These are phyloP conservation scores for Rhynchospora tenuis DNA, from an alignment of 176 grass and related monocot species.

Conservation along the genomic window DNA sequence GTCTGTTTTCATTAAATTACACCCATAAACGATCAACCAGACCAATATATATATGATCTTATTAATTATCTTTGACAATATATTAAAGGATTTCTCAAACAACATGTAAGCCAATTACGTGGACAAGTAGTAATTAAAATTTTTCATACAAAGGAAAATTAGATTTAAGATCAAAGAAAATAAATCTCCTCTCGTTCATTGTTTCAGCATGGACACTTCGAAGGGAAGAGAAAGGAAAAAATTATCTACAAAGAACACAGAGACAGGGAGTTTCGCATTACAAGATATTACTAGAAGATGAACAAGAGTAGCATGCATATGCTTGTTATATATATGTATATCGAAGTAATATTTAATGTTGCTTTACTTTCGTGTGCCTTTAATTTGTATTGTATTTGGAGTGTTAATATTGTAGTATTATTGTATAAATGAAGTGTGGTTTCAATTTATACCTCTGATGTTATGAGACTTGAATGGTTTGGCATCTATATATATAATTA, in stretches of 20 bases:
- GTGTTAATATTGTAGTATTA: neutral
- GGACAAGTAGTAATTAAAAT: neutral
- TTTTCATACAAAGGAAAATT: neutral
- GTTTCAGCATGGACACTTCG: neutral
- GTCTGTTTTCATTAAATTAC: neutral
- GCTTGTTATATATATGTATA: neutral
- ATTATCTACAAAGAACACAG: conserved; percentile 3
- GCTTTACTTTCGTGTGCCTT: neutral
- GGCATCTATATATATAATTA: neutral
- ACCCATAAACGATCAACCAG: neutral
- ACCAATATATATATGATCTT: neutral
- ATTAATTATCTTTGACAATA: neutral
- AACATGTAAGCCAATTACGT: neutral
- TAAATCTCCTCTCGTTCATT: neutral
- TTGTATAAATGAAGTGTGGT: neutral
- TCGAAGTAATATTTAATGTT: neutral
- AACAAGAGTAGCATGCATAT: neutral
- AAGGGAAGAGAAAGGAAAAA: neutral
- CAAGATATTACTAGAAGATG: neutral
- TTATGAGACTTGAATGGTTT: neutral
- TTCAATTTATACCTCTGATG: neutral
- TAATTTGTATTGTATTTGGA: neutral
- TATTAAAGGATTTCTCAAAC: neutral
- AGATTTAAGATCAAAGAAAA: neutral
- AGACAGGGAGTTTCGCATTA: conserved; percentile 2